phyloP scores from a whole-genome alignment of 1,284 basidiomycete species.

The Inonotus obliquus region DNA sequence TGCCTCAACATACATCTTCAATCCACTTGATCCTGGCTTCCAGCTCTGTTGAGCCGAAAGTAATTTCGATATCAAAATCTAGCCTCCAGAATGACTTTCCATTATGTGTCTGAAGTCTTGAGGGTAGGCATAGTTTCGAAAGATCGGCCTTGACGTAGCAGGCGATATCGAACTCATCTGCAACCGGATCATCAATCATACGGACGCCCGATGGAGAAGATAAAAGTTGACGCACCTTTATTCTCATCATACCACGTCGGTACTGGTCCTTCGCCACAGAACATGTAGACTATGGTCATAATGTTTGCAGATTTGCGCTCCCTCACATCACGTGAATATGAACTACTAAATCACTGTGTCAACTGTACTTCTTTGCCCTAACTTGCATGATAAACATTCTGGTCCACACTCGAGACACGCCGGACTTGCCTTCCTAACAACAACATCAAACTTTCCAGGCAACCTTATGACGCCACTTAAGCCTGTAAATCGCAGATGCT shows the following conservation, averaged over 20 bases:
- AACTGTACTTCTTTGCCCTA: background rate
- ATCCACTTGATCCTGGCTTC: constrained; percentile 76
- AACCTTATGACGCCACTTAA: constrained; percentile 63
- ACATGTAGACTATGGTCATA: no score
- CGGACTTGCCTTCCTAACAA: constrained; percentile 30
- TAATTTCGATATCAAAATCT: constrained; percentile 74
- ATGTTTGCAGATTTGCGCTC: no score
- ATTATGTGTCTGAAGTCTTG: constrained; percentile 49
- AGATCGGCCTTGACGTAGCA: constrained; percentile 72
- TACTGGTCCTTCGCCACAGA: background rate
- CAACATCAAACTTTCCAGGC: constrained; percentile 63
- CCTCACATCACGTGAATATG: background rate
- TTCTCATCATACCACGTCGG: constrained; percentile 16
- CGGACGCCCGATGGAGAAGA: no score
- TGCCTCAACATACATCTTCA: constrained; percentile 49
- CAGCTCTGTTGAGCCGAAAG: constrained; percentile 75
- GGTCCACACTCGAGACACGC: no score
- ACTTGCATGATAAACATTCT: no score
- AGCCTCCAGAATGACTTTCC: constrained; percentile 74
- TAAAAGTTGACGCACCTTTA: background rate
- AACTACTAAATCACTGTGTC: background rate
- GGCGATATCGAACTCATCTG: constrained; percentile 41
- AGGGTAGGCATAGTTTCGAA: constrained; percentile 46
- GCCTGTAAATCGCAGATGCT: background rate
- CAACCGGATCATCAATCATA: no score